phyloP scores from a whole-genome alignment of 106 monocot genomes.

The Dendrobium officinale region DNA sequence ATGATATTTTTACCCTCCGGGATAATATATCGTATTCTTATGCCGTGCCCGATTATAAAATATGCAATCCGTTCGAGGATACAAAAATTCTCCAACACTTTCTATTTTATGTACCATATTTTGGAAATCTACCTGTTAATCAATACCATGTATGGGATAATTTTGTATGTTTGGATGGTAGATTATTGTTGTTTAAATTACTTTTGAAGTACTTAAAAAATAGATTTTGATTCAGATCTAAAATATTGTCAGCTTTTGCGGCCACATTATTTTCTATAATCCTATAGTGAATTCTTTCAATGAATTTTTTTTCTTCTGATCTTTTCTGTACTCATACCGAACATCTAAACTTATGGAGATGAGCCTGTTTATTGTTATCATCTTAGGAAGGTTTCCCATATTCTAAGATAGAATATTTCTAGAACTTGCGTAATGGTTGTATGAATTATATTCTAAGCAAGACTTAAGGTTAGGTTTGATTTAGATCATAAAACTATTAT shows the following conservation, averaged over 20 bases:
- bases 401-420: not conserved
- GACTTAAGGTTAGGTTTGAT: not conserved
- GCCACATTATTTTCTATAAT: not conserved
- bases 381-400: not conserved
- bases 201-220: not conserved
- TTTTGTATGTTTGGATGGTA: not conserved
- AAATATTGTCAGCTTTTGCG: not conserved
- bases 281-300: not conserved
- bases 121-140: not conserved
- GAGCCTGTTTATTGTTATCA: not conserved
- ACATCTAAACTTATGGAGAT: constrained; percentile 2
- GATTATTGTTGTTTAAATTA: not conserved
- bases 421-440: not conserved
- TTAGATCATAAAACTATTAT: not conserved
- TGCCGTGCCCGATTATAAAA: too few species aligned
- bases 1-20: too few species aligned
- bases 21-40: too few species aligned
- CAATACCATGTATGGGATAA: not conserved
- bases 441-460: not conserved
- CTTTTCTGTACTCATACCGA: not conserved
- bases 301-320: not conserved
- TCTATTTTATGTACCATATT: not conserved
- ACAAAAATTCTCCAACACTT: too few species aligned
- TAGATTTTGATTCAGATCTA: not conserved
- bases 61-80: too few species aligned